A percentile compares a stretch with the other conserved stretches of the same genome.
Evolutionary conservation across 2,329 filamentous ascomycete species (phyloP).

Genomic region (Pestalotiopsis sp.): DNA sequence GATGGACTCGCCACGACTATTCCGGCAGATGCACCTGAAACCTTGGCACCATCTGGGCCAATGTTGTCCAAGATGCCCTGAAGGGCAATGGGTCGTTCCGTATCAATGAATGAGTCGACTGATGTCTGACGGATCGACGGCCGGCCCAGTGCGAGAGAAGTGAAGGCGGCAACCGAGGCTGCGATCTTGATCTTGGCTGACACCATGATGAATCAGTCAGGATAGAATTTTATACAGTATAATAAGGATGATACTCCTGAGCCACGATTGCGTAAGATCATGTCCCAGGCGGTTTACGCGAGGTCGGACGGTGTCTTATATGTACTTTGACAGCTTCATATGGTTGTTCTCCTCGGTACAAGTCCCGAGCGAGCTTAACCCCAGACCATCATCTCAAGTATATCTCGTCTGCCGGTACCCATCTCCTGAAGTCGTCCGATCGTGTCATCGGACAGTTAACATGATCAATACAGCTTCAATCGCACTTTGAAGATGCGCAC

Average conservation of each 20-base stretch:
- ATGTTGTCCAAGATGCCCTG: conserved; percentile 58
- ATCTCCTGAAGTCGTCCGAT: not conserved
- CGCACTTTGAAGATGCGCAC: not conserved
- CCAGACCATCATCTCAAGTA: not conserved
- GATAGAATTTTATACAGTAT: no score
- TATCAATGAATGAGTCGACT: conserved; percentile 38
- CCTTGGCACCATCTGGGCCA: conserved; percentile 50
- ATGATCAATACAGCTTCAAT: not conserved
- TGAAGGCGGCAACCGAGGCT: not conserved
- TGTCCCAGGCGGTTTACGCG: not conserved
- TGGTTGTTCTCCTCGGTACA: not conserved
- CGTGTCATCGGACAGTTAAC: not conserved
- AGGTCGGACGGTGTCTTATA: not conserved
- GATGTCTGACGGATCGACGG: not conserved
- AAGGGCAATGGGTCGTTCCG: conserved; percentile 49
- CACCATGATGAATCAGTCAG: not conserved
- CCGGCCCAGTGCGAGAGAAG: not conserved
- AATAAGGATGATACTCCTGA: not conserved
- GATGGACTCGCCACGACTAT: conserved; percentile 59
- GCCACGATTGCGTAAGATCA: not conserved
- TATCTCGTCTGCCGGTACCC: no score
- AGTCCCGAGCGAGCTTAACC: not conserved
- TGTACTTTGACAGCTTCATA: not conserved
- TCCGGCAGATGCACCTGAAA: conserved; percentile 49
- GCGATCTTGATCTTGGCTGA: not conserved